Base-by-base conservation (phyloP, 352 stramenopile species). In the Globisporangium heterothallicum region DNA sequence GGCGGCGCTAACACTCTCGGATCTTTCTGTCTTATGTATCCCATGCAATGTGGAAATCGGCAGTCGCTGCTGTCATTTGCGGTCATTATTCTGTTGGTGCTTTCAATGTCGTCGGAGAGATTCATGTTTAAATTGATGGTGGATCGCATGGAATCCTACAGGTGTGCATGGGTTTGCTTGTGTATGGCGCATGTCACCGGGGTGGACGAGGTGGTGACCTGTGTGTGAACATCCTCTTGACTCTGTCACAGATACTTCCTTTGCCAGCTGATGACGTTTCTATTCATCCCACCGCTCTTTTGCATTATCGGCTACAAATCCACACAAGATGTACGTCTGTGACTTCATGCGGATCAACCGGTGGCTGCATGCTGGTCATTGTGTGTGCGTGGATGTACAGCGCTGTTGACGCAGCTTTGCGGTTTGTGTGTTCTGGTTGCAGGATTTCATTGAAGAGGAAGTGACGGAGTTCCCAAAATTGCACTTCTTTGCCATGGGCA, bases 51-150 rank as follows among this genome's bases (percentile, higher is more conserved):
- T n/a, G n/a, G n/a, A n/a, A n/a, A n/a, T 44, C 26, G 16, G 6
- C 46, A 95, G 84, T 90, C 82, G 35, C 43, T 95, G 42, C 49
- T 93, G 38, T 88, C 78, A 6, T 84, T 93, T 14, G 67, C 67
- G 21, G 76, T 81, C 22, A 82, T 95, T 24, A 43, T 84, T n/a
- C 34, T 85, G 51, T 60, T 95, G 22, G 58, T 92, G n/a, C 57
- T 90, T 35, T 64, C 74, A 38, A 92, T 92, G 78, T 74, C 76
- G 24, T 82, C 78, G 7, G 84, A 95, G 72, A 67, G 84, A 22
- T 84, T 95, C 56, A 71, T 90, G 49, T 95, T 95, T 56, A 95
- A 95, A 58, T 60, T 88, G 44, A 87, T 95, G 80, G 69, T 95
- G 36, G 84, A 95, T 44, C 82, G 82, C 42, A 95, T 95, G 84